Evolutionary conservation across 164 flowering plant genomes (phyloP).

Genomic region (Taxillus chinensis): DNA sequence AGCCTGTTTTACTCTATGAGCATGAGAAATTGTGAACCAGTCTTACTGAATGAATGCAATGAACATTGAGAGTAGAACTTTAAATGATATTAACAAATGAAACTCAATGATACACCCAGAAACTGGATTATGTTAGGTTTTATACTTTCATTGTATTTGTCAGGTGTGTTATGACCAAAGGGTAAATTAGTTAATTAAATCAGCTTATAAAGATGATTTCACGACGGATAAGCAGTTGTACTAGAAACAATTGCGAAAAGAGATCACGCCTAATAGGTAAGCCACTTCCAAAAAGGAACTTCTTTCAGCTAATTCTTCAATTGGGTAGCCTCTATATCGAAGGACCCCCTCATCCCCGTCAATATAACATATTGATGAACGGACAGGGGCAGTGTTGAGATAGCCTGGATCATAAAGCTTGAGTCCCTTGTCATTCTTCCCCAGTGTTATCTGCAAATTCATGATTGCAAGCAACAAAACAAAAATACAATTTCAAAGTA

Average conservation of each 20-base stretch:
- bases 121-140: too few relatives aligned
- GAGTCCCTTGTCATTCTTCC: slow-evolving; percentile 83
- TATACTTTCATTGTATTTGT: too few relatives aligned
- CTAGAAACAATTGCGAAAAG: neutral
- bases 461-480: neutral
- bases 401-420: slow-evolving; percentile 96
- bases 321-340: slow-evolving; percentile 94
- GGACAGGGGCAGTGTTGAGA: slow-evolving; percentile 95
- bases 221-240: too few relatives aligned
- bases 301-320: slow-evolving; percentile 91
- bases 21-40: too few relatives aligned
- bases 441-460: slow-evolving; percentile 55
- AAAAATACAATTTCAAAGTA: neutral
- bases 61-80: too few relatives aligned
- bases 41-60: too few relatives aligned
- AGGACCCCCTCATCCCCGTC: slow-evolving; percentile 98
- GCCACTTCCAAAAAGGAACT: slow-evolving; percentile 89
- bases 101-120: too few relatives aligned
- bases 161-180: too few relatives aligned
- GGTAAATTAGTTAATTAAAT: too few relatives aligned
- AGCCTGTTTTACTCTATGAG: too few relatives aligned
- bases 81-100: too few relatives aligned
- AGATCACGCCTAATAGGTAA: slow-evolving; percentile 67
- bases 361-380: slow-evolving; percentile 81
- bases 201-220: too few relatives aligned